These are phyloP conservation scores for Alternaria sp. DNA, from an alignment of 2,329 filamentous ascomycete species.

Conservation along the genomic window DNA sequence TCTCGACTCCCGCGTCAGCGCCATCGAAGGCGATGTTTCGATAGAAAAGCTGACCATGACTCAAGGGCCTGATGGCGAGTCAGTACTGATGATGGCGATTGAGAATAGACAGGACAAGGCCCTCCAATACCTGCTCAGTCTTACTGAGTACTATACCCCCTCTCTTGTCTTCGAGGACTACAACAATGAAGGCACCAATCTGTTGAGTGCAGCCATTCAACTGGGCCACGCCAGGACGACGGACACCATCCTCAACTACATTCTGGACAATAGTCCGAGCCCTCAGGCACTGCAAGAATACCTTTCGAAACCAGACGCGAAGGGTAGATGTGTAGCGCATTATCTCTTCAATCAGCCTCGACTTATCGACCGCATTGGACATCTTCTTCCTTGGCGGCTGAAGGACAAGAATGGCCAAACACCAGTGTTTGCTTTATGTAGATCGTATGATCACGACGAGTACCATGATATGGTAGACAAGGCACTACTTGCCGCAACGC, in stretches of 20 bases:
- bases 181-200: conserved; percentile 87
- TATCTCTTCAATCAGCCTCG: conserved; percentile 92
- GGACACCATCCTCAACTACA: conserved; percentile 73
- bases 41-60: conserved; percentile 79
- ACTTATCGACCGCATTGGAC: conserved; percentile 78
- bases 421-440: conserved; percentile 92
- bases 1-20: conserved; percentile 66
- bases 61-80: conserved; percentile 74
- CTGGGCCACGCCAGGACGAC: conserved; percentile 77
- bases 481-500: conserved; percentile 75
- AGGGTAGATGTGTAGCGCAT: conserved; percentile 90
- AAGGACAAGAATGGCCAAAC: conserved; percentile 97
- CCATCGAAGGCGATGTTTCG: conserved; percentile 84
- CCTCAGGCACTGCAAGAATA: conserved; percentile 69
- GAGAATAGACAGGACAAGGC: conserved; percentile 69
- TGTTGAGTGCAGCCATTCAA: conserved; percentile 90
- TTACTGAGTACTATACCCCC: conserved; percentile 77
- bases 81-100: conserved; percentile 67
- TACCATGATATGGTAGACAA: conserved; percentile 88
- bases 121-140: conserved; percentile 78
- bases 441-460: conserved; percentile 90
- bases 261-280: conserved; percentile 63
- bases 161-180: conserved; percentile 77
- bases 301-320: conserved; percentile 75
- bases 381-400: conserved; percentile 83